A percentile compares a stretch with the other conserved stretches of the same genome.
Conservation (phyloP, 2,329 filamentous ascomycete genomes). For the Monilinia aucupariae region DNA sequence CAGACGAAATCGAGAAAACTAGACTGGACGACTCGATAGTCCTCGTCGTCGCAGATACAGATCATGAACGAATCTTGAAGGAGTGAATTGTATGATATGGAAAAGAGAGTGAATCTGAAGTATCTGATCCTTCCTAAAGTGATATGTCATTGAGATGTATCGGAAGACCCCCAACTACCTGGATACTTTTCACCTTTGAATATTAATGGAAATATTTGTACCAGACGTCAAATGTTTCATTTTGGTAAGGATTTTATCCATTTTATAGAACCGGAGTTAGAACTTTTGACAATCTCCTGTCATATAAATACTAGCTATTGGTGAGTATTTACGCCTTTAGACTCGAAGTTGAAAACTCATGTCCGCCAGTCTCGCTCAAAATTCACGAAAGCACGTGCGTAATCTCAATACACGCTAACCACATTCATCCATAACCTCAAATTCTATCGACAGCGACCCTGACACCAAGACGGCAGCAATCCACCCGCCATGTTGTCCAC, state of each 20-base stretch:
- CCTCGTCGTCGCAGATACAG: not conserved
- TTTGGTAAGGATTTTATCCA: not conserved
- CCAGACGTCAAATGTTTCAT: not conserved
- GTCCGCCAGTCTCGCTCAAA: not conserved
- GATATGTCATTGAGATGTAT: not conserved
- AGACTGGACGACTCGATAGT: not conserved
- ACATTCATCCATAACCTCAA: slow-evolving; percentile 8
- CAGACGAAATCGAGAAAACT: not conserved
- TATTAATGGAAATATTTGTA: not conserved
- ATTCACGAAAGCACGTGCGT: not conserved
- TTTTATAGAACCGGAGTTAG: not conserved
- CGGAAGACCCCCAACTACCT: not conserved
- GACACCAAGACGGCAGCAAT: slow-evolving; percentile 2
- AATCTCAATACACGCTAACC: not conserved
- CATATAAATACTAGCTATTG: not conserved
- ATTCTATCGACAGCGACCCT: slow-evolving; percentile 9
- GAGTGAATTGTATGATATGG: not conserved
- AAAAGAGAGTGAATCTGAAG: not conserved
- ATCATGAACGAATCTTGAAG: not conserved
- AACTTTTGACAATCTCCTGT: not conserved
- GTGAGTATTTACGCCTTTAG: not conserved
- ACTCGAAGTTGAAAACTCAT: not conserved
- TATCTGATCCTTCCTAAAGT: not conserved
- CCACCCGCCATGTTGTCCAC: slow-evolving; percentile 55
- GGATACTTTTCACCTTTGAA: not conserved